Evolutionary conservation across 441 rosid species (phyloP).

Genomic region (Syzygium syzygioides): DNA sequence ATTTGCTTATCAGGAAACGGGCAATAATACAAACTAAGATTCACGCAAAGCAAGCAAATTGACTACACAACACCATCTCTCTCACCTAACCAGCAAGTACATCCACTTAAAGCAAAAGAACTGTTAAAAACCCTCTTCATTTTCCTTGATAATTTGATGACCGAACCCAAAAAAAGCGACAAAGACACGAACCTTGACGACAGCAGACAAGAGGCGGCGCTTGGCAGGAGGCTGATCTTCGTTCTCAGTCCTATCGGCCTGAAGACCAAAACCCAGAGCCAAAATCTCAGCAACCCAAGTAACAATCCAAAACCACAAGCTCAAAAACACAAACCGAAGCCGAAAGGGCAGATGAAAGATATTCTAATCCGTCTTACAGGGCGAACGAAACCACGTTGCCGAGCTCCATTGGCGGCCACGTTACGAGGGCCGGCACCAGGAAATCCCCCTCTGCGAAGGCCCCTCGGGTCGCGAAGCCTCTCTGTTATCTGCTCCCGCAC

Average conservation of each 20-base stretch:
- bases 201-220: constrained; percentile 80
- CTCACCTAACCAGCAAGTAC: background rate
- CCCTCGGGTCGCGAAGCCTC: constrained; percentile 89
- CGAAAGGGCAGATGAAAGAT: background rate
- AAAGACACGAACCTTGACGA: constrained; percentile 61
- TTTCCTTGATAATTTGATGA: background rate
- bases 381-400: constrained; percentile 55
- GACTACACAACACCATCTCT: background rate
- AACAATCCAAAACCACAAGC: background rate
- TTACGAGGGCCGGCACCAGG: constrained; percentile 50
- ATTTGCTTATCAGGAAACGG: background rate
- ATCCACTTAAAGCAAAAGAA: background rate
- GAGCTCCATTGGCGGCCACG: constrained; percentile 48
- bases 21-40: background rate
- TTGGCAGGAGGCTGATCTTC: constrained; percentile 90
- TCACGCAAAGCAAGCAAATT: background rate
- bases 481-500: constrained; percentile 55
- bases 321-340: background rate
- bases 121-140: background rate
- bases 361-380: constrained; percentile 30
- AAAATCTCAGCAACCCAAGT: background rate
- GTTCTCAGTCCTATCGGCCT: constrained; percentile 66
- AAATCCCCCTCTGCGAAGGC: constrained; percentile 74
- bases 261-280: constrained; percentile 2
- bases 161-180: background rate